Conservation (phyloP, 1,284 basidiomycete genomes). For the Rhodotorula sp. region DNA sequence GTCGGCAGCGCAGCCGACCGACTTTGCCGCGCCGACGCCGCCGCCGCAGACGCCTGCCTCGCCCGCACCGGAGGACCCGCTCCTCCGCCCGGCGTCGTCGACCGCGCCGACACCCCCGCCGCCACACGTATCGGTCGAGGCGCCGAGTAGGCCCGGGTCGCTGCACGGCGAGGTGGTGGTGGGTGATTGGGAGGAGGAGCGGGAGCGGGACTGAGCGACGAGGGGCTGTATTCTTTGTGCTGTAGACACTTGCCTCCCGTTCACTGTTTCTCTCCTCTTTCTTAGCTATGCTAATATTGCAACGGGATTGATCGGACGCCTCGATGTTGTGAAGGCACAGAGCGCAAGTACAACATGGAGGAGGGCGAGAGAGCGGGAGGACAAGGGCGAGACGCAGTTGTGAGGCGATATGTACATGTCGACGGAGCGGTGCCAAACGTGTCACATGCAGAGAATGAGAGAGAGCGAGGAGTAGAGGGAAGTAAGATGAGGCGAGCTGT, state of each 20-base stretch:
- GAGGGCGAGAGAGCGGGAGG: too few relatives aligned
- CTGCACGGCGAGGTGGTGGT: conserved; percentile 14
- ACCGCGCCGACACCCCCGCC: background rate
- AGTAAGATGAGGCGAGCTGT: too few relatives aligned
- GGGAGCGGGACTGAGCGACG: background rate
- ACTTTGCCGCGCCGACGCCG: background rate
- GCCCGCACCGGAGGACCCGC: conserved; percentile 5
- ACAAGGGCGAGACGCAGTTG: too few relatives aligned
- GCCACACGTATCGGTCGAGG: conserved; percentile 32
- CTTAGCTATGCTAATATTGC: background rate
- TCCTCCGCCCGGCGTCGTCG: background rate
- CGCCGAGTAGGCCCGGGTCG: conserved; percentile 25
- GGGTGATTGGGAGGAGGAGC: conserved; percentile 11
- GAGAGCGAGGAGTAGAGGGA: too few relatives aligned
- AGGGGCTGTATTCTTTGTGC: background rate
- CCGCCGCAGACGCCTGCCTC: background rate
- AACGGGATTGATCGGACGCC: background rate
- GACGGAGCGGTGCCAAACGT: too few relatives aligned
- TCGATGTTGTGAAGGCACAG: too few relatives aligned
- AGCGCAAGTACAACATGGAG: too few relatives aligned
- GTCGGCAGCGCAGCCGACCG: background rate
- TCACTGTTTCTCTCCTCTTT: too few relatives aligned
- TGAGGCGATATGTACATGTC: too few relatives aligned
- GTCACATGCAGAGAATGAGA: too few relatives aligned
- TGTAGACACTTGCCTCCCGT: background rate